A percentile compares a stretch with the other conserved stretches of the same genome.
Evolutionary conservation across 306 rosid species (phyloP).

Genomic region (Carpinus viminea): DNA sequence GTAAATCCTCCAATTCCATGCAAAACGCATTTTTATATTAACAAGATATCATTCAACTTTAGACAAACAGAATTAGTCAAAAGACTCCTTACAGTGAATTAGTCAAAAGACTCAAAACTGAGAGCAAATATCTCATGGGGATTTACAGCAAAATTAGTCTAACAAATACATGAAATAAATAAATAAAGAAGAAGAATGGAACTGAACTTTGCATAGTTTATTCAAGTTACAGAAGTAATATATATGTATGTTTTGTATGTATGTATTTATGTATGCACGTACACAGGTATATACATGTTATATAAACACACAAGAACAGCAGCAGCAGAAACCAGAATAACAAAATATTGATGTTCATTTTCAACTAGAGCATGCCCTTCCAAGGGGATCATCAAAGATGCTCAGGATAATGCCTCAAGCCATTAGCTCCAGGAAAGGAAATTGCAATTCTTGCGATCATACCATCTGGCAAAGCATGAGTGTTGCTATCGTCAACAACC

Average conservation of each 20-base stretch:
- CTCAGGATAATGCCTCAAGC: conserved; percentile 4
- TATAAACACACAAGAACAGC: not conserved
- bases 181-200: conserved; percentile 11
- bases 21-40: too few species aligned
- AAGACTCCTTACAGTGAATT: too few species aligned
- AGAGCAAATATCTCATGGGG: too few species aligned
- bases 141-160: too few species aligned
- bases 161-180: not conserved
- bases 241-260: not conserved
- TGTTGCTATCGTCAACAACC: conserved; percentile 65
- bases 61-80: too few species aligned
- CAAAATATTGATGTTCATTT: not conserved
- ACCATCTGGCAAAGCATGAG: conserved; percentile 60
- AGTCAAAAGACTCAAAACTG: too few species aligned
- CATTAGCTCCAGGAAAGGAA: conserved; percentile 19
- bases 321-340: not conserved
- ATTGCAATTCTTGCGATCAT: conserved; percentile 20
- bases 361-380: not conserved
- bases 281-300: not conserved
- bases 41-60: too few species aligned
- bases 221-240: not conserved
- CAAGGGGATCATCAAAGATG: not conserved
- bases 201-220: not conserved
- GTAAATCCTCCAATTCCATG: too few species aligned
- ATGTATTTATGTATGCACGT: too few species aligned